phyloP scores from a whole-genome alignment of 2,329 filamentous ascomycete genomes.

The Leptoxyphium fumago region DNA sequence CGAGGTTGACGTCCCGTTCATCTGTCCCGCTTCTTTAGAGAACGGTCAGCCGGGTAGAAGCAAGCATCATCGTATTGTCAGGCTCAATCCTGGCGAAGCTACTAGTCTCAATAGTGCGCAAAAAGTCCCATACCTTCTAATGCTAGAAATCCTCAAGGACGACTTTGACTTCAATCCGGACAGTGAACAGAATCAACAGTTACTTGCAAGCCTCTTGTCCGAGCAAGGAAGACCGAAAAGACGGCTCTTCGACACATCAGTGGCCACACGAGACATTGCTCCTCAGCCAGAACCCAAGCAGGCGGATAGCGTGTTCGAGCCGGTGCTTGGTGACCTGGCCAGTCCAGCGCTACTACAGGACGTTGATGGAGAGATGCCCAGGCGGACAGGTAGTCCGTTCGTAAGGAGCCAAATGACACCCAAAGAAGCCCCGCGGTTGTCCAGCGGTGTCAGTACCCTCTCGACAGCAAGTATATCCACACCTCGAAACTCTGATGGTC shows the following conservation, averaged over 20 bases:
- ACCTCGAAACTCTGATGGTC: constrained; percentile 54
- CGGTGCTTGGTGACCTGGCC: constrained; percentile 62
- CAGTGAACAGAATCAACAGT: constrained; percentile 53
- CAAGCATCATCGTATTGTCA: constrained; percentile 67
- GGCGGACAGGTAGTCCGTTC: constrained; percentile 12
- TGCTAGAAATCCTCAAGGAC: constrained; percentile 69
- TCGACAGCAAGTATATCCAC: constrained; percentile 49
- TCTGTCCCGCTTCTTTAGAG: constrained; percentile 60
- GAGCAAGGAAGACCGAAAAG: constrained; percentile 46
- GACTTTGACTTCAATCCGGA: constrained; percentile 74
- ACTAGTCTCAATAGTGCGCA: constrained; percentile 78
- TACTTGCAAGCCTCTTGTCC: constrained; percentile 48
- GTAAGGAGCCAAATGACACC: constrained; percentile 3
- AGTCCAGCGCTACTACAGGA: constrained; percentile 55
- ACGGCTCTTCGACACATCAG: constrained; percentile 40
- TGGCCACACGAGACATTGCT: constrained; percentile 35
- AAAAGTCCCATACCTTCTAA: constrained; percentile 70
- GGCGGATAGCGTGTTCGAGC: constrained; percentile 68
- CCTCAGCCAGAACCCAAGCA: constrained; percentile 28
- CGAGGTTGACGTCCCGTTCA: constrained; percentile 70
- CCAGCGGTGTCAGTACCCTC: constrained; percentile 46
- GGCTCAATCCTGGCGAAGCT: constrained; percentile 69
- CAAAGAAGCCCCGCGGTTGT: constrained; percentile 37
- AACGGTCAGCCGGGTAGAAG: constrained; percentile 62
- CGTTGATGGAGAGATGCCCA: constrained; percentile 32